Evolutionary conservation across 352 stramenopile genomes (phyloP), one percentile per base, ranked within the genome.

Genomic region (Globisporangium parvum): DNA sequence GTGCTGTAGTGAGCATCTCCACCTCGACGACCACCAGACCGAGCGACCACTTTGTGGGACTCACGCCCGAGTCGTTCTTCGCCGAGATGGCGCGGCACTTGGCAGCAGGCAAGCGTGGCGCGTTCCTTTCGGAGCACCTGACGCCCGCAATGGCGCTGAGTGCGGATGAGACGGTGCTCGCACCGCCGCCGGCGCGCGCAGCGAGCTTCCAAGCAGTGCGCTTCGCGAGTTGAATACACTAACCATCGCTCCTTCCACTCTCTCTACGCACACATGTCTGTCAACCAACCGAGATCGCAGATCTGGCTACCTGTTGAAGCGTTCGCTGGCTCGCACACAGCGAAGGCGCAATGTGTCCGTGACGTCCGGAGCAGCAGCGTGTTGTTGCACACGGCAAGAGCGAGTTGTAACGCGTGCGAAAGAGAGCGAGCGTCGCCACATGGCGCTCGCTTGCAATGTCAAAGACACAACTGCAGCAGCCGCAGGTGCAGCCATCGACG

Each of bases 11-110:
- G 55, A 56, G 20, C 37, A 45, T 23, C 26, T 28, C 26, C 37
- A 37, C 31, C 6, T 37, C 31, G 31, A 37, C 31, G 31, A 37
- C 31, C 31, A 37, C 31, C 6, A 8, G 31, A 37, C 31, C 31
- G 31, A 58, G 45, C 14, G 61, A 65, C 6, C 67, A 39, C 53
- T 66, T 77, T 33, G 57, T 74, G 37, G 80, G 77, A 2, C 69
- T 90, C 44, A 88, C 71, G 0, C 67, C 80, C 20, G 67, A 80
- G 15, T 77, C 75, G 58, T 87, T 90, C 54, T 80, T 90, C 42
- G 46, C 47, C 5, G 75, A 88, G 49, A 76, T 86, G 46, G 71
- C 87, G 40, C 64, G 63, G 26, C 70, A 81, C 40, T 56, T 83
- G 17, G 64, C 71, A 6, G 62, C 57, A 0, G 75, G 67, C 67